Conservation (phyloP, 75 land plant species). For the Azolla pinnata region DNA sequence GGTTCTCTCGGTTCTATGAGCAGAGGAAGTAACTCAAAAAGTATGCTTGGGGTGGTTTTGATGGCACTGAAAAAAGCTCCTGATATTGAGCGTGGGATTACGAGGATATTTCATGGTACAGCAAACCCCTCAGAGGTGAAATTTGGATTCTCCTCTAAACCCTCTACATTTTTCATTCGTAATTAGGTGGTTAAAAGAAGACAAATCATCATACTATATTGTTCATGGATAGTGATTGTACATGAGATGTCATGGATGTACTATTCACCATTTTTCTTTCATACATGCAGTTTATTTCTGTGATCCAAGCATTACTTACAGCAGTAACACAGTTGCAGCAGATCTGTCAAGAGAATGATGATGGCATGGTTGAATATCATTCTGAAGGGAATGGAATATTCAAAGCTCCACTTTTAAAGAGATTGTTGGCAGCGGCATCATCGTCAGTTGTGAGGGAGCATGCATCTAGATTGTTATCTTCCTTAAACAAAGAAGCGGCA, state of each 20-base stretch:
- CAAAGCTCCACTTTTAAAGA: conserved; percentile 45
- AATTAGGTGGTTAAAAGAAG: not conserved
- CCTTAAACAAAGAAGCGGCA: conserved; percentile 72
- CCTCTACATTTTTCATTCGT: too few relatives aligned
- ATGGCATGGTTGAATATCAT: not conserved
- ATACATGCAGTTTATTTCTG: conserved; percentile 62
- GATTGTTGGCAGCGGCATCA: conserved; percentile 58
- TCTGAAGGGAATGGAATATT: conserved; percentile 9
- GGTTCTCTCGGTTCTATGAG: conserved; percentile 25
- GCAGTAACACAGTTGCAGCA: conserved; percentile 62
- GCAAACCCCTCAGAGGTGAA: conserved; percentile 75
- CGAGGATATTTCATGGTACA: conserved; percentile 81
- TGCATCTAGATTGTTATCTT: conserved; percentile 59
- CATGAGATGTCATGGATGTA: not conserved
- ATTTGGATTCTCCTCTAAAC: not conserved
- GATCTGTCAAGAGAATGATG: conserved; percentile 25
- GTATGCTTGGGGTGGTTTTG: conserved; percentile 56
- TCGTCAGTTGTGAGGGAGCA: conserved; percentile 44
- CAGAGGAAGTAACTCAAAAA: conserved; percentile 18
- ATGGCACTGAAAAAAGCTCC: conserved; percentile 50
- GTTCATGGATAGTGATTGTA: too few relatives aligned
- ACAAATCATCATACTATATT: too few relatives aligned
- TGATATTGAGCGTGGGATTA: conserved; percentile 92
- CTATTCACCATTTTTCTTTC: not conserved
- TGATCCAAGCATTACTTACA: conserved; percentile 57